These are phyloP conservation scores for Tricharina praecox DNA, from an alignment of 495 filamentous ascomycete species.

Conservation along the genomic window DNA sequence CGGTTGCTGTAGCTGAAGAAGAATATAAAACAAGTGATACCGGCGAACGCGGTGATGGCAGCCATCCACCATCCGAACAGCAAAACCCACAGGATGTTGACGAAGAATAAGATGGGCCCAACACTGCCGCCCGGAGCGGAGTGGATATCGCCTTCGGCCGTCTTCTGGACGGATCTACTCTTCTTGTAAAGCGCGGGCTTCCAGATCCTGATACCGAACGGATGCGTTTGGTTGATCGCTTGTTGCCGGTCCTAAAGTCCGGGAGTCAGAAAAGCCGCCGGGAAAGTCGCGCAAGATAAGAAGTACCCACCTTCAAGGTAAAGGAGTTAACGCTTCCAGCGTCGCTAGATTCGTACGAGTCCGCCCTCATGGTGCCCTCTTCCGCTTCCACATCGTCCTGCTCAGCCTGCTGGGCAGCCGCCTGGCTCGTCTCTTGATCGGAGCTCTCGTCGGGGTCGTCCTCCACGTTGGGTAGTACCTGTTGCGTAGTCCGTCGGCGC, in stretches of 20 bases:
- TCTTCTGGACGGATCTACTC: conserved; percentile 84
- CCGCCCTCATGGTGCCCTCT: conserved; percentile 29
- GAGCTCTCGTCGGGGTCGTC: conserved; percentile 29
- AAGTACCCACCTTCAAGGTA: conserved; percentile 31
- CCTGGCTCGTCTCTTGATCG: conserved; percentile 18
- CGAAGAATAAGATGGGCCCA: conserved; percentile 61
- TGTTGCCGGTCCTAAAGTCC: conserved; percentile 69
- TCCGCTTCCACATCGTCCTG: conserved; percentile 37
- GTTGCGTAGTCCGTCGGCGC: conserved; percentile 33
- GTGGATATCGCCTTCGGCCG: conserved; percentile 92
- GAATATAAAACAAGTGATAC: conserved; percentile 60
- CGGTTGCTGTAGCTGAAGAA: conserved; percentile 60
- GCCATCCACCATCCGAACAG: conserved; percentile 97
- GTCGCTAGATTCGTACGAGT: conserved; percentile 42
- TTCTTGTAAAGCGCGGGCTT: conserved; percentile 99
- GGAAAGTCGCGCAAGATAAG: not conserved
- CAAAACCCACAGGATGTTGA: conserved; percentile 80
- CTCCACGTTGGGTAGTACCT: conserved; percentile 27
- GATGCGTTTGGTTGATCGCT: conserved; percentile 97
- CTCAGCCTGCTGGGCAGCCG: conserved; percentile 24
- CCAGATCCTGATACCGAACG: conserved; percentile 97
- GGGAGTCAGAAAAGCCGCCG: conserved; percentile 25
- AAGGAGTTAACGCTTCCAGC: conserved; percentile 51
- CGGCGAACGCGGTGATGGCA: conserved; percentile 52
- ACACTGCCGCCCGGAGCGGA: conserved; percentile 82